These are phyloP conservation scores for Talaromyces islandicus DNA, from an alignment of 2,329 filamentous ascomycete genomes.

Conservation along the genomic window DNA sequence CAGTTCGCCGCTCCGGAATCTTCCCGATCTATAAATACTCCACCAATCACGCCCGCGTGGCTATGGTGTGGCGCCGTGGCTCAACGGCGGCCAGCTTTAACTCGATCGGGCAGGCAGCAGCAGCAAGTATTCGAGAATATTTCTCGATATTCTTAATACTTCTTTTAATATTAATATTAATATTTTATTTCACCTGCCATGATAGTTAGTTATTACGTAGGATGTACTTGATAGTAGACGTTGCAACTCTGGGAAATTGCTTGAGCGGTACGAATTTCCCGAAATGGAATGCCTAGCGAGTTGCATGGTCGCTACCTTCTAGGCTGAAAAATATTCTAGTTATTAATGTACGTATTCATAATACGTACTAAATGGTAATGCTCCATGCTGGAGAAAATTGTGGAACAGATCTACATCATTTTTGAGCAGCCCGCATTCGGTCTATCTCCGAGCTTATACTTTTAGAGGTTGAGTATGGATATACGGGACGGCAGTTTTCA, in stretches of 20 bases:
- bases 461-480: too few species aligned
- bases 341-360: too few species aligned
- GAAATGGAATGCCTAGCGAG: background rate
- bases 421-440: too few species aligned
- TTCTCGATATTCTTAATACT: background rate
- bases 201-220: too few species aligned
- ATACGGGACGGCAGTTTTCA: too few species aligned
- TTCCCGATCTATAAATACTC: background rate
- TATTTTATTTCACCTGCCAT: background rate
- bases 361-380: too few species aligned
- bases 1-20: background rate
- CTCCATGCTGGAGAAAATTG: background rate
- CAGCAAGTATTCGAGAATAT: background rate
- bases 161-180: too few species aligned
- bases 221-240: too few species aligned
- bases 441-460: too few species aligned
- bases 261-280: background rate
- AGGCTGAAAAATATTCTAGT: background rate
- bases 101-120: background rate
- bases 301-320: too few species aligned
- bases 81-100: background rate
- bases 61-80: background rate
- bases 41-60: constrained; percentile 2
- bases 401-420: background rate
- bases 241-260: background rate